phyloP scores from a whole-genome alignment of 2,329 filamentous ascomycete species.

The Botrytis porri region DNA sequence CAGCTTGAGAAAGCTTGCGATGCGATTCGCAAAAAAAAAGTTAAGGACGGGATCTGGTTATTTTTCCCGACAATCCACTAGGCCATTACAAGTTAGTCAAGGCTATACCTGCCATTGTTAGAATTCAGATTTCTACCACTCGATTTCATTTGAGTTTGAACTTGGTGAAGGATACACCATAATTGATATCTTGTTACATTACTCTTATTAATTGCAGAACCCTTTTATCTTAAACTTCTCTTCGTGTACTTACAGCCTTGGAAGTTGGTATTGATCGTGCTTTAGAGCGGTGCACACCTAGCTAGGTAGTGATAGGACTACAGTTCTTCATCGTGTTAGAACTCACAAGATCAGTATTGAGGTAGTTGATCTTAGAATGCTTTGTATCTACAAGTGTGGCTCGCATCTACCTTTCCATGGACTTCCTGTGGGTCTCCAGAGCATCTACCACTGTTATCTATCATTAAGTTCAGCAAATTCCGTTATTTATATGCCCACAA shows the following conservation, averaged over 20 bases:
- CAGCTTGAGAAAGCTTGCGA: slow-evolving; percentile 9
- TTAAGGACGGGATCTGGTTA: neutral
- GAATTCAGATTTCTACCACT: neutral
- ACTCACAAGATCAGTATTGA: neutral
- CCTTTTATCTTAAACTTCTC: neutral
- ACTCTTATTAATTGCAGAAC: neutral
- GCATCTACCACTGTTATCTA: neutral
- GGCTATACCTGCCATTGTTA: neutral
- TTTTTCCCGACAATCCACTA: slow-evolving; percentile 10
- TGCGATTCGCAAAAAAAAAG: slow-evolving; percentile 18
- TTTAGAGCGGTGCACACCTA: neutral
- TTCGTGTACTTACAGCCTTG: neutral
- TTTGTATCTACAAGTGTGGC: neutral
- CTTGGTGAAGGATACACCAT: neutral
- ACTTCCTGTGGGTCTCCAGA: neutral
- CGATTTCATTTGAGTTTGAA: neutral
- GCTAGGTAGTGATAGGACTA: neutral
- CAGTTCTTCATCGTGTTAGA: neutral
- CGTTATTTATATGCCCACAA: neutral
- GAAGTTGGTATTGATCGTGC: neutral
- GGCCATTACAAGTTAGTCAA: slow-evolving; percentile 4
- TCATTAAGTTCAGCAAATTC: neutral
- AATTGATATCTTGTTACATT: neutral
- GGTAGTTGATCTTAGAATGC: neutral
- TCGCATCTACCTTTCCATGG: neutral